phyloP scores from a whole-genome alignment of 2,329 filamentous ascomycete genomes.

The Aspergillus carbonarius region DNA sequence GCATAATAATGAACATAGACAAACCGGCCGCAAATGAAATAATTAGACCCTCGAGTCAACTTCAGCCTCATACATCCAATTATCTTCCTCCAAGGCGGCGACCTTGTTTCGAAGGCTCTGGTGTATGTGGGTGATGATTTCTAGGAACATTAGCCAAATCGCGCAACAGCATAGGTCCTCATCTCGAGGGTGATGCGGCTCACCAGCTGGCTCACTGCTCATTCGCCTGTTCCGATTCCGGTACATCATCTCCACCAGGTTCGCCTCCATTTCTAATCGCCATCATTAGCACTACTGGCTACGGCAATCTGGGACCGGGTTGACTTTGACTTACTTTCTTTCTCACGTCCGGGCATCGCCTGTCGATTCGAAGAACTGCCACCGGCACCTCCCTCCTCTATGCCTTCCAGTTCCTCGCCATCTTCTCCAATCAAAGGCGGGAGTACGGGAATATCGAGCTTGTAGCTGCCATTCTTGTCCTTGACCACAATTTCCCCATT shows the following conservation, averaged over 20 bases:
- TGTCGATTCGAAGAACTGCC: constrained; percentile 51
- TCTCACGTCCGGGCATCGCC: constrained; percentile 33
- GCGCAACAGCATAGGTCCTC: not conserved
- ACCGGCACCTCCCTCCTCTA: constrained; percentile 53
- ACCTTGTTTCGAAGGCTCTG: constrained; percentile 72
- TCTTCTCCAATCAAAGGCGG: constrained; percentile 39
- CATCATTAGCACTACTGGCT: not conserved
- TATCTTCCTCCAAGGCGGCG: constrained; percentile 72
- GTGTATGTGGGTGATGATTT: constrained; percentile 68
- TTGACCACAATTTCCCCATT: constrained; percentile 51
- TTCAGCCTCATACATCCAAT: constrained; percentile 86
- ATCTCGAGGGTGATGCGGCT: constrained; percentile 20
- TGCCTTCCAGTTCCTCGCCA: constrained; percentile 43
- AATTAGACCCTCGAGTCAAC: constrained; percentile 42
- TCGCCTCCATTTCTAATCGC: constrained; percentile 46
- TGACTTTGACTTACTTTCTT: constrained; percentile 38
- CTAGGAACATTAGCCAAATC: constrained; percentile 39
- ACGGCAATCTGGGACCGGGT: not conserved
- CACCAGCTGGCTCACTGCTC: constrained; percentile 65
- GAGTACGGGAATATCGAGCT: constrained; percentile 46
- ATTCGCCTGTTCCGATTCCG: constrained; percentile 50
- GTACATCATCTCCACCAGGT: constrained; percentile 45
- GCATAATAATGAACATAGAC: not conserved
- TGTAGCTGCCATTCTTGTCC: constrained; percentile 50
- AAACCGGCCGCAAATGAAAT: constrained; percentile 12